A percentile compares a stretch with the other conserved stretches of the same genome.
phyloP scores from a whole-genome alignment of 1,284 basidiomycete species.

The Malassezia equina region DNA sequence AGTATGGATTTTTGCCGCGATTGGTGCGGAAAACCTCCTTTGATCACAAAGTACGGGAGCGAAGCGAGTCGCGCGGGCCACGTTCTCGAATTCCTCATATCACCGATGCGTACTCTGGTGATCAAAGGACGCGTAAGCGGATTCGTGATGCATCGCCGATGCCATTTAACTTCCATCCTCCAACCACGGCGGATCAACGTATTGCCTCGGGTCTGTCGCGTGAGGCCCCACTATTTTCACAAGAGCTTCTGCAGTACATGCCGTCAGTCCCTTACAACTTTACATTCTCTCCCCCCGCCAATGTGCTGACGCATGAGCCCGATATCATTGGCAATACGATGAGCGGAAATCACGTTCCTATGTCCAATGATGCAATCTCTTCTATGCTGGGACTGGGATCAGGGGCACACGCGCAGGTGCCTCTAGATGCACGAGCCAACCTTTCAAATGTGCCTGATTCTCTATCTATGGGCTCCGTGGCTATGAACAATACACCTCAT shows the following conservation, averaged over 20 bases:
- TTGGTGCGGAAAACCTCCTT: constrained; percentile 47
- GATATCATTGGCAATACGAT: not conserved
- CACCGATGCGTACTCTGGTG: not conserved
- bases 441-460: not conserved
- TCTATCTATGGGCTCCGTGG: not conserved
- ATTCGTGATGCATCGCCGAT: constrained; percentile 39
- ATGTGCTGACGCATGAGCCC: not conserved
- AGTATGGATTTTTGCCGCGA: constrained; percentile 45
- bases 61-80: constrained; percentile 36
- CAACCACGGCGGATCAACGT: constrained; percentile 38
- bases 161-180: constrained; percentile 26
- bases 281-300: constrained; percentile 21
- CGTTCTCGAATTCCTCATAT: constrained; percentile 1
- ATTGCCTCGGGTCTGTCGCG: constrained; percentile 44
- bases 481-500: not conserved
- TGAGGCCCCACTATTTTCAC: constrained; percentile 26
- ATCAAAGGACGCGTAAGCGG: constrained; percentile 24
- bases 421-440: not conserved
- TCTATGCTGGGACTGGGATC: not conserved
- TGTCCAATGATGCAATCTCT: not conserved
- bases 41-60: constrained; percentile 44
- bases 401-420: not conserved
- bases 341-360: not conserved
- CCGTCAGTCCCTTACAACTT: constrained; percentile 35
- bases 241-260: constrained; percentile 23